Conservation (phyloP, 2,329 filamentous ascomycete genomes). For the Colletotrichum abscissum region DNA sequence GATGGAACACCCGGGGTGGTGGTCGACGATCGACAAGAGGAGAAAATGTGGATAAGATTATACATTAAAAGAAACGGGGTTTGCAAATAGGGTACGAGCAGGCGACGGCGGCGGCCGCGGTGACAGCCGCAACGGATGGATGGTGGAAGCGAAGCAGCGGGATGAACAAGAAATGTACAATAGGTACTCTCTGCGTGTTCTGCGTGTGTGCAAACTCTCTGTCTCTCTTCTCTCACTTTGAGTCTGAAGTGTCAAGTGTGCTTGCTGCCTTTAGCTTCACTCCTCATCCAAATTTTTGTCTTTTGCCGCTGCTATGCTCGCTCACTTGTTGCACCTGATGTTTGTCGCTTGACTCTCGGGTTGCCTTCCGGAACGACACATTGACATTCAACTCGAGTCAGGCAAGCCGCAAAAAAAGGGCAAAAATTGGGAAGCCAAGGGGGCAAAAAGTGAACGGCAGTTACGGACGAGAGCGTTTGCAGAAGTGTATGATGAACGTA, state of each 20-base stretch:
- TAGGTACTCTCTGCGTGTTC: too few species aligned
- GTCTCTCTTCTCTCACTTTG: background rate
- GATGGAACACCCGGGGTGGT: conserved; percentile 24
- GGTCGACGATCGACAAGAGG: conserved; percentile 27
- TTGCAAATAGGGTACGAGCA: background rate
- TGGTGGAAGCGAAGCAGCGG: background rate
- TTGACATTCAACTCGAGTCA: conserved; percentile 25
- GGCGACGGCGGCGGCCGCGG: background rate
- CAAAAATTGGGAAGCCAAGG: conserved; percentile 13
- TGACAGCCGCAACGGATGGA: background rate
- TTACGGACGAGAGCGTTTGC: background rate
- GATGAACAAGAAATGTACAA: background rate
- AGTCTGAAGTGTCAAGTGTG: background rate
- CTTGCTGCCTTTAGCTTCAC: background rate
- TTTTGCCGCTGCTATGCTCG: background rate
- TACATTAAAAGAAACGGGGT: conserved; percentile 11
- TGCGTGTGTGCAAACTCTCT: too few species aligned
- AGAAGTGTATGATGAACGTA: background rate
- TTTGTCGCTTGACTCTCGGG: conserved; percentile 21
- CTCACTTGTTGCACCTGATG: background rate
- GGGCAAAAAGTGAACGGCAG: background rate
- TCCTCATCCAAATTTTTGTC: background rate
- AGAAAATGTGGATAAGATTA: conserved; percentile 32
- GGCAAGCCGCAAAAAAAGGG: conserved; percentile 6
- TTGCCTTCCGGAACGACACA: conserved; percentile 13